A percentile compares a stretch with the other conserved stretches of the same genome.
Evolutionary conservation across 129 eudicot species (phyloP).

Genomic region (Oenanthe sinensis): DNA sequence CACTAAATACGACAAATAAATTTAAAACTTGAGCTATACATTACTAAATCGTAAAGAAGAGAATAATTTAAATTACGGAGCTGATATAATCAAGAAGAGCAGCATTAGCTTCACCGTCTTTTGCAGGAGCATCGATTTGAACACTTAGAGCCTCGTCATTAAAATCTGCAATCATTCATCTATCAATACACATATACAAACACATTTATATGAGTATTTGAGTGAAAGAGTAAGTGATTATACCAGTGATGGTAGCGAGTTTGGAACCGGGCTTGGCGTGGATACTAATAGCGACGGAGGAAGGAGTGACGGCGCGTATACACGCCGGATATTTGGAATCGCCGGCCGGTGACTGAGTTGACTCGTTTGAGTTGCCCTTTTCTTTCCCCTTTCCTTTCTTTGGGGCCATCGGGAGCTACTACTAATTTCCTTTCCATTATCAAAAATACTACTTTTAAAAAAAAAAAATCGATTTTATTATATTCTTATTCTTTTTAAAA

Average conservation of each 20-base stretch:
- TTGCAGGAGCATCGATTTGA: constrained; percentile 95
- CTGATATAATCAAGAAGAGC: constrained; percentile 84
- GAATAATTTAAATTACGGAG: constrained; percentile 40
- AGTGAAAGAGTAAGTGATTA: constrained; percentile 10
- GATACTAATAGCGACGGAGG: constrained; percentile 77
- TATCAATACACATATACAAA: neutral
- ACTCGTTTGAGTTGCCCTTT: constrained; percentile 38
- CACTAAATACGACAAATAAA: neutral
- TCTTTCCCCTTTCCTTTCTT: constrained; percentile 69
- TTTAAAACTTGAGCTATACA: neutral
- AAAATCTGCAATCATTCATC: constrained; percentile 31
- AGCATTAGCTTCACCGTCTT: constrained; percentile 96
- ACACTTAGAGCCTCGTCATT: constrained; percentile 80
- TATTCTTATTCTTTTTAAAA: too few relatives aligned
- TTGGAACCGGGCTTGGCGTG: constrained; percentile 98
- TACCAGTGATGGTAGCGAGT: constrained; percentile 78
- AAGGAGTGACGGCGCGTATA: constrained; percentile 54
- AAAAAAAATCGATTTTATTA: too few relatives aligned
- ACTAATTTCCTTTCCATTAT: too few relatives aligned
- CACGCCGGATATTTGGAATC: constrained; percentile 54
- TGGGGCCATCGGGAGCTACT: constrained; percentile 39
- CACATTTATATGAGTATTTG: neutral
- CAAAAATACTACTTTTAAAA: too few relatives aligned
- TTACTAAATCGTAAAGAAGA: neutral
- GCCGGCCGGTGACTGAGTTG: constrained; percentile 24